A percentile compares a stretch with the other conserved stretches of the same genome.
phyloP scores from a whole-genome alignment of 345 rosid genomes.

The Linum lewisii region DNA sequence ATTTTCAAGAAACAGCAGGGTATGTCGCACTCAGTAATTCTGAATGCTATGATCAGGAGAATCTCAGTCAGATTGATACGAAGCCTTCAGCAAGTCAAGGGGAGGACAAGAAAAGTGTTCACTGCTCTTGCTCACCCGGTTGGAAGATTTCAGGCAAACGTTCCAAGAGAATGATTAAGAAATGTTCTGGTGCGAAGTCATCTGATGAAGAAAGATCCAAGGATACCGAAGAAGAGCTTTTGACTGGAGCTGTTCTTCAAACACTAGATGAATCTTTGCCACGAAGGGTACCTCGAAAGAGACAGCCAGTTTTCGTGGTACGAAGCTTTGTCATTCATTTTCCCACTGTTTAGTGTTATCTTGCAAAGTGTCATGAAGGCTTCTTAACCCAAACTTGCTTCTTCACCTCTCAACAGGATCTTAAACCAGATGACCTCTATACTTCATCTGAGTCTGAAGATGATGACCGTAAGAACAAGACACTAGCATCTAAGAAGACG shows the following conservation, averaged over 20 bases:
- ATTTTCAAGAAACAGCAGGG: slow-evolving; percentile 8
- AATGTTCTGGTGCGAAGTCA: slow-evolving; percentile 23
- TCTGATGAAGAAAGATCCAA: slow-evolving; percentile 1
- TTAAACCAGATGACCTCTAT: slow-evolving; percentile 33
- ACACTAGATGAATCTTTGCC: slow-evolving; percentile 27
- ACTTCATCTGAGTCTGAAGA: slow-evolving; percentile 57
- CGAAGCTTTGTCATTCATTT: slow-evolving; percentile 2
- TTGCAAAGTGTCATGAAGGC: not conserved
- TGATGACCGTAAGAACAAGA: slow-evolving; percentile 27
- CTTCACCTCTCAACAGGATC: slow-evolving; percentile 17
- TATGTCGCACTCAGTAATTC: no score
- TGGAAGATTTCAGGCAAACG: slow-evolving; percentile 41
- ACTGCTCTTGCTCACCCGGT: slow-evolving; percentile 5
- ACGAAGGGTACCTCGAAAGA: slow-evolving; percentile 33
- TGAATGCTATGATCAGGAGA: slow-evolving; percentile 14
- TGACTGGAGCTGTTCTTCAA: slow-evolving; percentile 16
- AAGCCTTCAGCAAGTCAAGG: slow-evolving; percentile 34
- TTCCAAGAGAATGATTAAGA: slow-evolving; percentile 45
- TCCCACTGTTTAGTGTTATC: not conserved
- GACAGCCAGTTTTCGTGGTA: slow-evolving; percentile 29
- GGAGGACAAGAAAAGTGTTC: no score
- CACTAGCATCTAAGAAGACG: slow-evolving; percentile 30
- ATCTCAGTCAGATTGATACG: slow-evolving; percentile 30
- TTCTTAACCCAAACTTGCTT: not conserved
- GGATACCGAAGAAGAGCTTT: slow-evolving; percentile 19